Conservation (phyloP, 192 early-diverging fungal genomes). For the Powellomyces hirtus region DNA sequence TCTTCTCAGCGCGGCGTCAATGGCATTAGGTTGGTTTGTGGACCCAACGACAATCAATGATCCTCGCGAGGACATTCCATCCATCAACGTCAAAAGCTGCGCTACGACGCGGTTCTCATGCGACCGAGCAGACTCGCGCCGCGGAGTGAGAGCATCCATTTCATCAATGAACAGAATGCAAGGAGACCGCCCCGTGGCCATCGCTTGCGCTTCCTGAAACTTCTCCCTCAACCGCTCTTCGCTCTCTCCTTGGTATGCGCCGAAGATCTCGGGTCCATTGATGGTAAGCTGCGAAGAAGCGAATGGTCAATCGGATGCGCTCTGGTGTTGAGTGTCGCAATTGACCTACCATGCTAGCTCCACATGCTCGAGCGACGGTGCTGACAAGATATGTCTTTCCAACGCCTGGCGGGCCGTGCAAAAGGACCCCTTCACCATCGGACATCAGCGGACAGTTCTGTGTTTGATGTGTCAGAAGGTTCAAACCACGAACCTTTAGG, state of each 20-base stretch:
- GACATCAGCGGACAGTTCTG: not conserved
- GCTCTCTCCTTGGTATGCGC: constrained; percentile 83
- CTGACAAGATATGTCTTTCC: constrained; percentile 90
- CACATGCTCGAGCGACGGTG: constrained; percentile 60
- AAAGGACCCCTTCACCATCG: constrained; percentile 78
- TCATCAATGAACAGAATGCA: constrained; percentile 97
- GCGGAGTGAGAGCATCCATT: constrained; percentile 78
- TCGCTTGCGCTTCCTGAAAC: constrained; percentile 66
- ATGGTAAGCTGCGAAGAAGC: constrained; percentile 61
- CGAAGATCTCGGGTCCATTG: constrained; percentile 81
- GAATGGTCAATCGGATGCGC: not conserved
- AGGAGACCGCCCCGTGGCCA: constrained; percentile 37
- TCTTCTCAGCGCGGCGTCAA: constrained; percentile 79
- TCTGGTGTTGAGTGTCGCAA: constrained; percentile 8
- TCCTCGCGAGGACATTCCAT: constrained; percentile 64
- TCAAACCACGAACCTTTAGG: constrained; percentile 62
- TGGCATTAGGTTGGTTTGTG: constrained; percentile 82
- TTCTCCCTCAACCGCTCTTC: constrained; percentile 70
- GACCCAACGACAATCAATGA: constrained; percentile 78
- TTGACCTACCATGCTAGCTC: constrained; percentile 59
- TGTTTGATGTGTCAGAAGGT: too few species aligned
- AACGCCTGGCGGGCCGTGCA: constrained; percentile 93
- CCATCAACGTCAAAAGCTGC: constrained; percentile 88
- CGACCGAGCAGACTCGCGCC: constrained; percentile 53
- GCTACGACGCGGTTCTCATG: constrained; percentile 81